These are phyloP conservation scores for Acer saccharum DNA, from an alignment of 345 rosid species.

Conservation along the genomic window DNA sequence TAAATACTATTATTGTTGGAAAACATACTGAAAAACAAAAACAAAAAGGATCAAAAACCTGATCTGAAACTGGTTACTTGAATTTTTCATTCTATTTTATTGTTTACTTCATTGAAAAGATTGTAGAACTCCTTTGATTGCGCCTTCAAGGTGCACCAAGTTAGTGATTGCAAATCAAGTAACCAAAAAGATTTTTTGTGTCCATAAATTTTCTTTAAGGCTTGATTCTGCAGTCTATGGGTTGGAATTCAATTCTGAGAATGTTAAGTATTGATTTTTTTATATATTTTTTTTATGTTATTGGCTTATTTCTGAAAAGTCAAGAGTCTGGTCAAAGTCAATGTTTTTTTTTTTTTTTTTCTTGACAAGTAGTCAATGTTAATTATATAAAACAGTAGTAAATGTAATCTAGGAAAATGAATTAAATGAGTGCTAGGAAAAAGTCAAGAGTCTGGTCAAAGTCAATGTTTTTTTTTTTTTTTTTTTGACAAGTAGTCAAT, in stretches of 20 bases:
- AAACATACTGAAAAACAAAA: background rate
- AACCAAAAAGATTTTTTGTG: background rate
- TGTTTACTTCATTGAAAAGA: background rate
- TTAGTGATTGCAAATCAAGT: background rate
- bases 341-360: too few relatives aligned
- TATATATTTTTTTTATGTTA: too few relatives aligned
- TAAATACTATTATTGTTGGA: background rate
- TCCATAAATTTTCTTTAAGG: background rate
- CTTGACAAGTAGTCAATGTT: background rate
- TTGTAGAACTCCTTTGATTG: background rate
- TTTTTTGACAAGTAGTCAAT: background rate
- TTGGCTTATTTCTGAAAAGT: background rate
- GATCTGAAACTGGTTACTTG: background rate
- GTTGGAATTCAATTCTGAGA: background rate
- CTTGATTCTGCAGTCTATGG: background rate
- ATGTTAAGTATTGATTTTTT: background rate
- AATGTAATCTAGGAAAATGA: background rate
- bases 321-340: background rate
- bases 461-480: too few relatives aligned
- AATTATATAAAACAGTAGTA: background rate
- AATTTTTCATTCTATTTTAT: background rate
- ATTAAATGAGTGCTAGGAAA: background rate
- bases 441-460: too few relatives aligned
- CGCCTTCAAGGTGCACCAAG: background rate
- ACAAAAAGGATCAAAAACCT: too few relatives aligned